These are phyloP conservation scores for Apiospora arundinis DNA, from an alignment of 2,329 filamentous ascomycete species.

Conservation along the genomic window DNA sequence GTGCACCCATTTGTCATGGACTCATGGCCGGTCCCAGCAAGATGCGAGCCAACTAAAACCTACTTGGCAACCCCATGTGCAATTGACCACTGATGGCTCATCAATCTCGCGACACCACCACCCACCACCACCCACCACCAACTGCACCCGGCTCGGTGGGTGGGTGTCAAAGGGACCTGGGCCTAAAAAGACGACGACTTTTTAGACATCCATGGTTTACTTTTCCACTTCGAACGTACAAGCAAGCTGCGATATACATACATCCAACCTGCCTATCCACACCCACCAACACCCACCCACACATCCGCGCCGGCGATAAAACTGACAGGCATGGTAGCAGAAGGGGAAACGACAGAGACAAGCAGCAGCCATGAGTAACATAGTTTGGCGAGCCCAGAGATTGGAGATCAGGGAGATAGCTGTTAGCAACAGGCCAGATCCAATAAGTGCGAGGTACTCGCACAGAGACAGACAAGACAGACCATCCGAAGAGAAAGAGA, in stretches of 20 bases:
- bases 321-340: slow-evolving; percentile 17
- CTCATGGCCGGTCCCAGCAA: slow-evolving; percentile 7
- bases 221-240: neutral
- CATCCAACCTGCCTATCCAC: neutral
- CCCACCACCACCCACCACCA: neutral
- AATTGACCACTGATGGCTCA: slow-evolving; percentile 21
- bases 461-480: slow-evolving; percentile 1
- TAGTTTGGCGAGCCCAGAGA: slow-evolving; percentile 3
- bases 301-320: neutral
- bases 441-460: neutral
- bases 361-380: slow-evolving; percentile 11
- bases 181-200: neutral
- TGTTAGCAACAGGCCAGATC: neutral
- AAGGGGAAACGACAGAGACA: neutral
- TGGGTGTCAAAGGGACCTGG: slow-evolving; percentile 5
- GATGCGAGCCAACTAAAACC: slow-evolving; percentile 7
- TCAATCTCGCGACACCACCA: slow-evolving; percentile 9
- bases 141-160: slow-evolving; percentile 14
- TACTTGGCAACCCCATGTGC: slow-evolving; percentile 18
- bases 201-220: neutral
- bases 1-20: slow-evolving; percentile 5
- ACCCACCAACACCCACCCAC: neutral
- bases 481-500: neutral
- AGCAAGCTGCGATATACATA: no score
- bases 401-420: slow-evolving; percentile 7